Percentiles rank a stretch among this genome's conserved stretches.
phyloP scores from a whole-genome alignment of 2,329 filamentous ascomycete species.

The Gaeumannomyces tritici region DNA sequence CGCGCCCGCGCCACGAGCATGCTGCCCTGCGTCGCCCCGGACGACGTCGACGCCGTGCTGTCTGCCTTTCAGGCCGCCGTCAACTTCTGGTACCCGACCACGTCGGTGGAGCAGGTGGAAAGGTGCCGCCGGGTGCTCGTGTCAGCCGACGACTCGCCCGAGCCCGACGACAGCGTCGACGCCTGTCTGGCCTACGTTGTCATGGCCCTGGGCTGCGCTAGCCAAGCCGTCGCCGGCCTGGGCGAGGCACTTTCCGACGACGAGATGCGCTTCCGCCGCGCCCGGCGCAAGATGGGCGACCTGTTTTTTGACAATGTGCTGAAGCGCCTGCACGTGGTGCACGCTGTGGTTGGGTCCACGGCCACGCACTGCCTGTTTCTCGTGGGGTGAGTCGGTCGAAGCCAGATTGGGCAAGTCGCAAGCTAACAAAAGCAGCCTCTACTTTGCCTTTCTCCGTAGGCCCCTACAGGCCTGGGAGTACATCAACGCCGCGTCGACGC shows the following conservation, averaged over 20 bases:
- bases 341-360: slow-evolving; percentile 33
- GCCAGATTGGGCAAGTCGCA: no score
- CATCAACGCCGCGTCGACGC: slow-evolving; percentile 36
- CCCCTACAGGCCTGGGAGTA: slow-evolving; percentile 44
- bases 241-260: background rate
- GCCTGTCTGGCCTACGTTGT: slow-evolving; percentile 8
- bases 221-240: slow-evolving; percentile 2
- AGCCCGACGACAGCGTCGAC: slow-evolving; percentile 21
- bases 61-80: slow-evolving; percentile 33
- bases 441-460: slow-evolving; percentile 38
- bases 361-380: slow-evolving; percentile 42
- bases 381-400: slow-evolving; percentile 36
- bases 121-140: background rate
- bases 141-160: background rate
- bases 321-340: slow-evolving; percentile 33
- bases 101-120: slow-evolving; percentile 28
- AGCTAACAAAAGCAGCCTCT: slow-evolving; percentile 22
- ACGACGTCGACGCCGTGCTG: slow-evolving; percentile 31
- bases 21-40: slow-evolving; percentile 29
- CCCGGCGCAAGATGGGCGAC: slow-evolving; percentile 19
- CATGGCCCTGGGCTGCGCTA: slow-evolving; percentile 11
- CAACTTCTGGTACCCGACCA: slow-evolving; percentile 45
- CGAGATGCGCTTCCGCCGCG: background rate
- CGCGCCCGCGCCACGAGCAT: slow-evolving; percentile 22
- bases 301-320: slow-evolving; percentile 36